These are phyloP conservation scores for Phytophthora citricola DNA, from an alignment of 352 stramenopile species.

Conservation along the genomic window DNA sequence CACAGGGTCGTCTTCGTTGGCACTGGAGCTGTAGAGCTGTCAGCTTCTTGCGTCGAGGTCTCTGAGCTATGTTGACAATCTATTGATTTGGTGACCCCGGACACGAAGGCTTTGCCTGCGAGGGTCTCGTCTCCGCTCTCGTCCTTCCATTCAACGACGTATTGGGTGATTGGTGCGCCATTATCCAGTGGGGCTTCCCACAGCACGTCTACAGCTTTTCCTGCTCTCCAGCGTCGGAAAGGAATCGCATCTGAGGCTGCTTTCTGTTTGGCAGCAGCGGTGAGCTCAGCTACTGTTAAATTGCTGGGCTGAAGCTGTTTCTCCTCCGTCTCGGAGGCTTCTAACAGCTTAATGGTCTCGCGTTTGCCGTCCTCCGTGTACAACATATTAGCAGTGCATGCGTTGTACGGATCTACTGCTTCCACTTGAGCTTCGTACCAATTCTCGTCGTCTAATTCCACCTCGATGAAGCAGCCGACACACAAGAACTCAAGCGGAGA, in stretches of 20 bases:
- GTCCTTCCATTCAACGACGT: constrained; percentile 75
- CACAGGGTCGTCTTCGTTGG: constrained; percentile 70
- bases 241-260: constrained; percentile 47
- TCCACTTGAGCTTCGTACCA: constrained; percentile 77
- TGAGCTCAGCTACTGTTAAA: constrained; percentile 54
- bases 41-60: neutral
- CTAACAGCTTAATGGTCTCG: constrained; percentile 73
- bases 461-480: constrained; percentile 58
- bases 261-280: constrained; percentile 48
- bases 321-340: constrained; percentile 34
- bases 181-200: constrained; percentile 77
- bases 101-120: constrained; percentile 29
- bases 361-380: constrained; percentile 69
- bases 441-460: constrained; percentile 75
- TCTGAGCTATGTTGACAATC: constrained; percentile 16
- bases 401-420: constrained; percentile 63
- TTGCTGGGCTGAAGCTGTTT: constrained; percentile 19
- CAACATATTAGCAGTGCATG: constrained; percentile 63
- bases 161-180: constrained; percentile 66
- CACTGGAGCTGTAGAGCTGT: neutral
- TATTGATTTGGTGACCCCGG: constrained; percentile 13
- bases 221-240: constrained; percentile 71
- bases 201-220: constrained; percentile 72
- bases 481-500: constrained; percentile 74
- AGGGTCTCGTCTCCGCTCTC: constrained; percentile 43